Conservation (phyloP, 2,329 filamentous ascomycete genomes). For the Davidsoniella virescens region DNA sequence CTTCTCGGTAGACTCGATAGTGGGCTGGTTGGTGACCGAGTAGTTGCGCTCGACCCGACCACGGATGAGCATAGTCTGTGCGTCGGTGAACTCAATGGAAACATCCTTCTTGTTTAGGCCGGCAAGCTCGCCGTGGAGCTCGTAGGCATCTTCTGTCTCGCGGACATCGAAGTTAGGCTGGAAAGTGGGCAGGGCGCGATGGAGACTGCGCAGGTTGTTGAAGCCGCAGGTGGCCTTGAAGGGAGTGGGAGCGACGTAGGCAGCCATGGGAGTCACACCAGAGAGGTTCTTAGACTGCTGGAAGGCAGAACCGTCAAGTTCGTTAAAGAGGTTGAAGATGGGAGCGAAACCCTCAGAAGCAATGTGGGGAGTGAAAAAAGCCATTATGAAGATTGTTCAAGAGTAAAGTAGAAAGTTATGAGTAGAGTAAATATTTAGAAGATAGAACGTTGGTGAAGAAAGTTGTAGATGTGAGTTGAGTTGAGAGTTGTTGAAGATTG, state of each 20-base stretch:
- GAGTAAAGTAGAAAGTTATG: not conserved
- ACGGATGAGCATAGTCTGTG: conserved; percentile 53
- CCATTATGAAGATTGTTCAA: conserved; percentile 30
- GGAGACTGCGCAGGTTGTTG: conserved; percentile 1
- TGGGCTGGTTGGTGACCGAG: conserved; percentile 29
- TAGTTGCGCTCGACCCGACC: conserved; percentile 52
- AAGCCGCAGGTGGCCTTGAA: not conserved
- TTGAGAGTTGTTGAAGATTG: not conserved
- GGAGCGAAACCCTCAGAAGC: conserved; percentile 37
- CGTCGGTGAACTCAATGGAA: conserved; percentile 63
- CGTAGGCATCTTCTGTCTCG: conserved; percentile 51
- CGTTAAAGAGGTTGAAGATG: conserved; percentile 42
- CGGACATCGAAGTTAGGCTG: conserved; percentile 64
- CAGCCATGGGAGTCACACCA: not conserved
- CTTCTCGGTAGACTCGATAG: conserved; percentile 34
- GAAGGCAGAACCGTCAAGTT: conserved; percentile 30
- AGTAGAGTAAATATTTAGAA: not conserved
- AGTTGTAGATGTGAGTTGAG: not conserved
- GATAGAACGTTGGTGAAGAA: not conserved
- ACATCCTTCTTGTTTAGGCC: conserved; percentile 60
- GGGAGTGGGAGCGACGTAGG: not conserved
- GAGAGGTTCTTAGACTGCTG: conserved; percentile 19
- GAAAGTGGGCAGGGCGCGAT: conserved; percentile 36
- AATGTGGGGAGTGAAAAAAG: conserved; percentile 40
- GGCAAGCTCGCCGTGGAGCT: conserved; percentile 67